Conservation (phyloP, 345 rosid genomes). For the Salix dunnii region DNA sequence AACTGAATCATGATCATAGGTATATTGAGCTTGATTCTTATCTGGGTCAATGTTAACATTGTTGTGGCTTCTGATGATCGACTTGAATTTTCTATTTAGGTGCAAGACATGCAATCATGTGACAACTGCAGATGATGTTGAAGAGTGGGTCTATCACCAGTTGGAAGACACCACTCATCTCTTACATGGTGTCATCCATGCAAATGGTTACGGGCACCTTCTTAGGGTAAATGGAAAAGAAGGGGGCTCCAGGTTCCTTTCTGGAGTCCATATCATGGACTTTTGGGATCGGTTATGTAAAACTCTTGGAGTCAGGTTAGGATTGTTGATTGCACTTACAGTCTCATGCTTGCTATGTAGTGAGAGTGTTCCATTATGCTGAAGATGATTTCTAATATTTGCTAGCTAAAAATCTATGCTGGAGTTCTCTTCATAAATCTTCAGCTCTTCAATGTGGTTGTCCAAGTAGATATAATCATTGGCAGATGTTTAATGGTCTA, state of each 20-base stretch:
- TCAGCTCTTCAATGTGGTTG: not conserved
- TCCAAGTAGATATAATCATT: not conserved
- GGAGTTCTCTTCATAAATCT: not conserved
- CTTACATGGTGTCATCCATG: slow-evolving; percentile 60
- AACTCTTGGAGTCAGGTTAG: slow-evolving; percentile 55
- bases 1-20: not conserved
- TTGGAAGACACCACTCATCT: slow-evolving; percentile 65
- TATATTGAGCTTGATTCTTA: not conserved
- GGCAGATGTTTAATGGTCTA: not conserved
- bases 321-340: not conserved
- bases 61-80: not conserved
- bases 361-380: not conserved
- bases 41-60: not conserved
- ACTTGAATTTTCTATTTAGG: slow-evolving; percentile 21
- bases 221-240: slow-evolving; percentile 68
- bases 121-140: slow-evolving; percentile 44
- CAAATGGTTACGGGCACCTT: slow-evolving; percentile 71
- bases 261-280: slow-evolving; percentile 61
- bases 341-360: not conserved
- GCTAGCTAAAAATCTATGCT: not conserved
- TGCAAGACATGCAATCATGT: slow-evolving; percentile 52
- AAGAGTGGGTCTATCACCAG: slow-evolving; percentile 61
- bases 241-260: slow-evolving; percentile 65
- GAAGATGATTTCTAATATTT: not conserved
- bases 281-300: slow-evolving; percentile 72